Conservation (phyloP, 2,329 filamentous ascomycete species). For the Alternaria gaisen region DNA sequence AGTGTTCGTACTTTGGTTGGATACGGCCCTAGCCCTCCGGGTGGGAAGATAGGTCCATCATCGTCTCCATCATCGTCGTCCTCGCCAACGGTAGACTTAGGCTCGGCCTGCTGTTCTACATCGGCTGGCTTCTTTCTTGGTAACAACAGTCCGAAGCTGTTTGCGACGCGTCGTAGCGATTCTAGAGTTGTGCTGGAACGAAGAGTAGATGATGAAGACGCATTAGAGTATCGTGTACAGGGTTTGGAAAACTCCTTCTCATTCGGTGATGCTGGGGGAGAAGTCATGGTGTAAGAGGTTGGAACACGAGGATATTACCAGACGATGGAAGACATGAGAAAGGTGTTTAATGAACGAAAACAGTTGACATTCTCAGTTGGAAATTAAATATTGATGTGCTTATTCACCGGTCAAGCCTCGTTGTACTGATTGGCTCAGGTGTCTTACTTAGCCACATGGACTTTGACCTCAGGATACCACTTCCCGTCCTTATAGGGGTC, state of each 20-base stretch:
- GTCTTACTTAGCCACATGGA: neutral
- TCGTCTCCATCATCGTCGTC: neutral
- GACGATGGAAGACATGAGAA: neutral
- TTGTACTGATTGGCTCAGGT: neutral
- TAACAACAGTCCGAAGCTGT: neutral
- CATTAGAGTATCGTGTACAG: neutral
- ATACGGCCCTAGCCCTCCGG: neutral
- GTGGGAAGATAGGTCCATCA: neutral
- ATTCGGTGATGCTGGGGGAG: neutral
- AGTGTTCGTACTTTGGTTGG: slow-evolving; percentile 17
- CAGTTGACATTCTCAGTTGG: neutral
- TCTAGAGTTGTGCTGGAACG: neutral
- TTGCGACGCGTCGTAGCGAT: neutral
- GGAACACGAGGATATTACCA: neutral
- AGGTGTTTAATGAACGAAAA: neutral
- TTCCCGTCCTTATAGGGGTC: neutral
- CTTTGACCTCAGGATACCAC: neutral
- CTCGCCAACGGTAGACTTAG: neutral
- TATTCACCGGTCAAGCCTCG: neutral
- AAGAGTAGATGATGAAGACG: neutral
- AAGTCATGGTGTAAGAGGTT: neutral
- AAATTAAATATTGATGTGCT: neutral
- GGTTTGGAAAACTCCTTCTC: neutral
- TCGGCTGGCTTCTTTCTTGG: neutral
- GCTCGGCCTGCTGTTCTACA: neutral